Evolutionary conservation across 257 asterid genomes (phyloP).

Genomic region (Voacanga thouarsii): DNA sequence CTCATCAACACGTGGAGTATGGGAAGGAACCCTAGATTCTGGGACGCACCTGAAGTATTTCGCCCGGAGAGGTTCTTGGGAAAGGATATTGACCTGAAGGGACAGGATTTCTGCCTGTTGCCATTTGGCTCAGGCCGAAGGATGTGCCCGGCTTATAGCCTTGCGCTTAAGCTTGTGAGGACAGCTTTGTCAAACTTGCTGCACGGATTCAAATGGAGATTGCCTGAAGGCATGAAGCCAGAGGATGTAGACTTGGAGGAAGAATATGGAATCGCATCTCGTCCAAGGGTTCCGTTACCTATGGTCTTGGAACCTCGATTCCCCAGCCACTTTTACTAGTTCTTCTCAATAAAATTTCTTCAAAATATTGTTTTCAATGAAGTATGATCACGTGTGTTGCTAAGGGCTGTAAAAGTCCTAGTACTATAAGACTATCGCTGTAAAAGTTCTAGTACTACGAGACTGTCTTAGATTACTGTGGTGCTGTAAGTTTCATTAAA

Average conservation of each 20-base stretch:
- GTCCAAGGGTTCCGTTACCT: not conserved
- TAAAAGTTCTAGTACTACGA: no score
- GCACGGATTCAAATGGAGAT: not conserved
- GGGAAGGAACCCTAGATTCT: constrained; percentile 8
- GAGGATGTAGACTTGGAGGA: constrained; percentile 6
- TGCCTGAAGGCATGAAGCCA: not conserved
- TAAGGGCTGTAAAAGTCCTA: not conserved
- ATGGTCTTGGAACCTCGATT: not conserved
- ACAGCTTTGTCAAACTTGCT: not conserved
- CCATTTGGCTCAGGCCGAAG: constrained; percentile 8
- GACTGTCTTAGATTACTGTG: no score
- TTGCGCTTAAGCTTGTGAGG: not conserved
- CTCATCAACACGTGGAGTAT: constrained; percentile 1
- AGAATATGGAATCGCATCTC: constrained; percentile 3
- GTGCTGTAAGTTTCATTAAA: no score
- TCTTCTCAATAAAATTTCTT: not conserved
- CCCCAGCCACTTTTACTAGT: constrained; percentile 1
- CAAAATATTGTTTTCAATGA: no score
- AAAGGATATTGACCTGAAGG: not conserved
- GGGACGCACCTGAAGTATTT: not conserved
- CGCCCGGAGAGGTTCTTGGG: constrained; percentile 5
- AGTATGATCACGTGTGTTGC: not conserved
- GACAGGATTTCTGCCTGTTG: not conserved
- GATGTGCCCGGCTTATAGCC: not conserved
- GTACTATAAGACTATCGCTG: no score